Percentiles rank a stretch among this genome's conserved stretches.
These are phyloP conservation scores for Moniliella sp. DNA, from an alignment of 1,284 basidiomycete species.

Conservation along the genomic window DNA sequence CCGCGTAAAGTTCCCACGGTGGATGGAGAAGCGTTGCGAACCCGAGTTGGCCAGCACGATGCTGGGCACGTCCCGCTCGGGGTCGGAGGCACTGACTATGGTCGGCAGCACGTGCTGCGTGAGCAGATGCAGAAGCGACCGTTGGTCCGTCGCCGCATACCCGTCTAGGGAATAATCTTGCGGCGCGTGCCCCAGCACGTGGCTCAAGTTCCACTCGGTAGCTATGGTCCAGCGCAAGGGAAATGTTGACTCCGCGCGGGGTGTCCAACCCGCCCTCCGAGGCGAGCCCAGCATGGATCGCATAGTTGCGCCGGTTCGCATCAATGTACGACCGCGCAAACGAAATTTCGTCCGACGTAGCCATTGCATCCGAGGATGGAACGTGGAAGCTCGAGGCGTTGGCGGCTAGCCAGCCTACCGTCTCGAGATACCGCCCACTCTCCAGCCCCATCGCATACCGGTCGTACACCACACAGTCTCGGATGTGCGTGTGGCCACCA, in stretches of 20 bases:
- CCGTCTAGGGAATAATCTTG: conserved; percentile 29
- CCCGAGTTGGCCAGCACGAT: conserved; percentile 28
- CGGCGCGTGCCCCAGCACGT: conserved; percentile 21
- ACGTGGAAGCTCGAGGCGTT: conserved; percentile 7
- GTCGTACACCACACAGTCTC: conserved; percentile 24
- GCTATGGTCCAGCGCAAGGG: conserved; percentile 19
- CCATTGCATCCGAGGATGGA: background rate
- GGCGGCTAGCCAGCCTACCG: conserved; percentile 11
- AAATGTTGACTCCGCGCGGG: conserved; percentile 14
- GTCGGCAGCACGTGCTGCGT: conserved; percentile 18
- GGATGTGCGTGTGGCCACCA: conserved; percentile 28
- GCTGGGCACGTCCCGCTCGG: conserved; percentile 9
- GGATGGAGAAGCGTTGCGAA: conserved; percentile 11
- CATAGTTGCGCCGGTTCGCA: conserved; percentile 36
- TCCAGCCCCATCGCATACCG: conserved; percentile 20
- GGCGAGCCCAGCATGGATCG: conserved; percentile 7
- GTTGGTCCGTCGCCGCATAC: conserved; percentile 10
- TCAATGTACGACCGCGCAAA: conserved; percentile 38
- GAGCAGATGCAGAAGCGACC: conserved; percentile 19
- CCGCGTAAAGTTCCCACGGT: conserved; percentile 19
- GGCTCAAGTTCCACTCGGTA: conserved; percentile 18
- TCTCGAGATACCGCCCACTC: conserved; percentile 24
- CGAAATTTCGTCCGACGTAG: conserved; percentile 21
- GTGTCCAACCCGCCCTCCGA: conserved; percentile 15
- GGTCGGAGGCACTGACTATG: conserved; percentile 20